Base-by-base conservation (phyloP, 495 filamentous ascomycete species). In the Penicillium parvum region DNA sequence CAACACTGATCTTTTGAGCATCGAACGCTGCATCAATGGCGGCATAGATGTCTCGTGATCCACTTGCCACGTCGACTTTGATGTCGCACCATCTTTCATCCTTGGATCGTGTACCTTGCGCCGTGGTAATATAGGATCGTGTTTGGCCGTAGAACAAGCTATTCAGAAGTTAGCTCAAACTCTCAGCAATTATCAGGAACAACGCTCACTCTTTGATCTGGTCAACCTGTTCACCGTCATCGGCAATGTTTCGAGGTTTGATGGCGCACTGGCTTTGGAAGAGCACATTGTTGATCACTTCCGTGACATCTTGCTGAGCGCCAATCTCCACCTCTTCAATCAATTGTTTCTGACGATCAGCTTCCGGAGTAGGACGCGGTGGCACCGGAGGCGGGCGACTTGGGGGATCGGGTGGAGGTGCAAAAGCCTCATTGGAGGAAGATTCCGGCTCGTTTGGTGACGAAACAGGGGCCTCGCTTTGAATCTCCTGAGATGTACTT, bases 251-350 rank as follows among this genome's bases (percentile, higher is more conserved):
- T 5, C 70, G 66, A 25, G 88, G 75, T 48, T 78, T 82, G 54
- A 96, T 90, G 3, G 90, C 90, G 48, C 86, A 88, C 57, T 88
- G 82, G n/a, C 96, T 73, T 27, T 91, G 86, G 50, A 90, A 90
- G 25, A 94, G 76, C 16, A 94, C 83, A 58, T 92, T 90, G 27
- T 88, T 88, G 60, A 96, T 90, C 26, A 95, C 90, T 61, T 98
- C 92, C 7, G 86, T 90, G 5, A 95, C 92, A 68, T 98, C 92
- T 68, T 96, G 91, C 56, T 90, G 79, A 17, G 79, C 74, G 14
- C 76, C 74, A 51, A 80, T 72, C 59, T 83, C 79, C 1, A 82
- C 60, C 37, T 83, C 77, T 27, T 81, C 75, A 9, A 64, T 63
- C 37, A 71, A 47, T 16, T 69, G 61, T 39, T 62, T 66, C 40